Conservation (phyloP, 306 rosid species). For the Casuarina cunninghamiana region DNA sequence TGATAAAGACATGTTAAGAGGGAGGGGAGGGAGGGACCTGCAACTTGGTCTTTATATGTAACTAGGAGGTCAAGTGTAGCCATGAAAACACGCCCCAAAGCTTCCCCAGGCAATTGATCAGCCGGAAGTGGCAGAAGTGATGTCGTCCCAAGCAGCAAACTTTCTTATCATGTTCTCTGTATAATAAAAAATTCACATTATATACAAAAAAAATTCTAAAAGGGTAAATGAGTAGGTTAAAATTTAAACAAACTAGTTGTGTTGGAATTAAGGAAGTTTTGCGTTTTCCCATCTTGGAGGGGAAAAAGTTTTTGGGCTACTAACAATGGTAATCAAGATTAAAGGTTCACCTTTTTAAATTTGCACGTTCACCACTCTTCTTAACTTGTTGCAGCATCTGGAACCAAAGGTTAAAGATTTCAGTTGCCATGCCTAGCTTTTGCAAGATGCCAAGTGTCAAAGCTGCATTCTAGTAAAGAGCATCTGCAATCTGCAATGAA, state of each 20-base stretch:
- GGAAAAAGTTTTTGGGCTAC: not conserved
- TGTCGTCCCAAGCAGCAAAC: conserved; percentile 93
- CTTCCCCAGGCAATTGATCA: conserved; percentile 75
- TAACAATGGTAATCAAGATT: conserved; percentile 11
- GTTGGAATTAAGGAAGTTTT: not conserved
- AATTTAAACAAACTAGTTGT: not conserved
- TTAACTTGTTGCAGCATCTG: conserved; percentile 84
- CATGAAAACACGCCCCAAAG: conserved; percentile 85
- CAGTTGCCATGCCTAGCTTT: conserved; percentile 74
- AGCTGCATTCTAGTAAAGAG: conserved; percentile 82
- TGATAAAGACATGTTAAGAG: not conserved
- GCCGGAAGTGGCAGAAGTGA: conserved; percentile 77
- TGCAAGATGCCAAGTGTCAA: conserved; percentile 75
- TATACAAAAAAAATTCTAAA: conserved; percentile 12
- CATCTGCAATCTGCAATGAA: conserved; percentile 77
- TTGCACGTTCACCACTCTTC: conserved; percentile 68
- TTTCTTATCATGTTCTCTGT: conserved; percentile 93
- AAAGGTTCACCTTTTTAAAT: conserved; percentile 65
- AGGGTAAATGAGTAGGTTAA: not conserved
- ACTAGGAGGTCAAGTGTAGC: conserved; percentile 85
- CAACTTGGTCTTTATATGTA: conserved; percentile 93
- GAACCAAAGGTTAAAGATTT: conserved; percentile 88
- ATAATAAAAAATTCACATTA: conserved; percentile 19
- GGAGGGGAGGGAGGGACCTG: conserved; percentile 49
- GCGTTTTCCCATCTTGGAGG: not conserved